Evolutionary conservation across 2,329 filamentous ascomycete species (phyloP), one percentile per base, ranked within the genome.

Genomic region (Kalmusia sp.): DNA sequence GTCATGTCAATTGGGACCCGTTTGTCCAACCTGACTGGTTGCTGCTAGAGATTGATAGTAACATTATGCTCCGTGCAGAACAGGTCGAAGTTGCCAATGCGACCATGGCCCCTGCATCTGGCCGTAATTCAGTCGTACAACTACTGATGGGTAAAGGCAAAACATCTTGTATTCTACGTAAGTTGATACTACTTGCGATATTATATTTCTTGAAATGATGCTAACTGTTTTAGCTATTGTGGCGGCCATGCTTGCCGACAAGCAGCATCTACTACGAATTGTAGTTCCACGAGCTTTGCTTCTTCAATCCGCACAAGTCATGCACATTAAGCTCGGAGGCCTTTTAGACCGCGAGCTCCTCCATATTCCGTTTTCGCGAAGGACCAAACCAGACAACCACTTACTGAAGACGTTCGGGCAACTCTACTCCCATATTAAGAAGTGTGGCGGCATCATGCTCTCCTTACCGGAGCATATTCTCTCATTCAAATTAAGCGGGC

Each of bases 141-240:
- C 80, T 89, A 70, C 85, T 88, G 55, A 89, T 89, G 86, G 87
- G 87, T 0, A 80, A 87, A 73, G 81, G 84, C 0, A 87, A 87
- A 67, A 86, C 84, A 0, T 88, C 87, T 0, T 83, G 90, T 1
- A 90, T 92, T 11, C 50, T 70, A 1, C 67, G 62, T 69, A 61
- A 57, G 61, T 62, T 6, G 19, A 5, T 27, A 19, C 25, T 12
- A 4, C 17, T 7, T 3, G 30, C 33, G 2, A 22, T 35, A 21
- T 38, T 12, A 33, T 33, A 11, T 33, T 33, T 33, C 30, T 33
- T 15, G 14, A 15, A n/a, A 31, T 17, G 22, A 43, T 43, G 37
- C 52, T 69, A 47, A 60, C 49, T 15, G n/a, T 49, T 7, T 8
- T 45, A 62, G 68, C 87, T 0, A 86, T 89, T 31, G 81, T 88